Evolutionary conservation across 2,329 filamentous ascomycete genomes (phyloP), one percentile per base, ranked within the genome.

Genomic region (Arthrinium phaeospermum): DNA sequence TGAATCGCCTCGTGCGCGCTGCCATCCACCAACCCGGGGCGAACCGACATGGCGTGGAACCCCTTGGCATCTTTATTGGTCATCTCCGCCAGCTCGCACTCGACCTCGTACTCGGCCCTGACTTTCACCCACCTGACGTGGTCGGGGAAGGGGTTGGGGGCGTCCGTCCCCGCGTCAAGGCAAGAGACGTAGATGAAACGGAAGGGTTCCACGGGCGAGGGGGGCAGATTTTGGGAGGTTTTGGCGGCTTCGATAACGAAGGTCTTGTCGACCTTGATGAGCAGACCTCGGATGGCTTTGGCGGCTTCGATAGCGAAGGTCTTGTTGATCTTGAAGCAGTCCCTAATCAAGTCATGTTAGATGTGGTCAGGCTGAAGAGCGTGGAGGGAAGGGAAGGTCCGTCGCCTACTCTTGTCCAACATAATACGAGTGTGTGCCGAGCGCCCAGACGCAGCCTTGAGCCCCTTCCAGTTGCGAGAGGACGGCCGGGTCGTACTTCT

Each of bases 141-240:
- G 24, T 86, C 80, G 0, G 91, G 88, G 76, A 91, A 86, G 5
- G 80, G 78, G 3, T 87, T 86, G 0, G 91, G 92, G 27, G 27
- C 4, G 0, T 81, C 81, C 24, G 86, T 86, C 1, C 90, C 91
- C 0, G 91, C 88, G 67, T 90, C 90, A 70, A 85, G 82, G 68
- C 91, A 92, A 0, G 92, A 94, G 44, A 95, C 87, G 78, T 91
- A 92, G 74, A 94, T 85, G 80, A 94, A 95, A 70, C 89, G 89
- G 80, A 94, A 91, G 0, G 90, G 88, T 53, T 85, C 78, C 4
- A 82, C 78, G 27, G 30, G 46, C 7, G 16, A 91, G 80, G 0
- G 79, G 79, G 0, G 27, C 27, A 30, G 4, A 30, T 30, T 1
- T 10, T 10, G 5, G 5, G 78, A 91, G 78, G 90, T 87, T 72